Percentiles rank a stretch among this genome's conserved stretches.
Evolutionary conservation across 2,329 filamentous ascomycete species (phyloP).

Genomic region (Dactylellina cionopaga): DNA sequence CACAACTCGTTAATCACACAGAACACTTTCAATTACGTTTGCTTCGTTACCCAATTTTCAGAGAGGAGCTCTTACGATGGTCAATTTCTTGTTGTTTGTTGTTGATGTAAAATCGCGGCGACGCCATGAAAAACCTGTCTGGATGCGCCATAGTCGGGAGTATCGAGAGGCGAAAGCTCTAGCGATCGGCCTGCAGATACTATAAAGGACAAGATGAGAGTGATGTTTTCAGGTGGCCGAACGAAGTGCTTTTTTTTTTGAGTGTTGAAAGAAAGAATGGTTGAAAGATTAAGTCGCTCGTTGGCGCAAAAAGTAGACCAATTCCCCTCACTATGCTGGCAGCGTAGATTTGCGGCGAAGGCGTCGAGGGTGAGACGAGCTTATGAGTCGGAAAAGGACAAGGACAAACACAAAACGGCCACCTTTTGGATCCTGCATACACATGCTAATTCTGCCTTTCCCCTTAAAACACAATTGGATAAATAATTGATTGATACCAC

Average conservation of each 20-base stretch:
- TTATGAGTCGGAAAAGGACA: not conserved
- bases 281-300: not conserved
- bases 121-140: conserved; percentile 38
- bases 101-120: conserved; percentile 47
- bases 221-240: no score
- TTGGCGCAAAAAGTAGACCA: not conserved
- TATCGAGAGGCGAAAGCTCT: not conserved
- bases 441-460: no score
- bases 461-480: no score
- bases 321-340: no score
- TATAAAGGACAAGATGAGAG: no score
- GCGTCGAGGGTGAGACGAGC: not conserved
- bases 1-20: not conserved
- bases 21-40: not conserved
- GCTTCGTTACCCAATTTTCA: not conserved
- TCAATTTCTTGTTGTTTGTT: conserved; percentile 27
- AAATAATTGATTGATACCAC: no score
- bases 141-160: conserved; percentile 34
- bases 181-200: not conserved
- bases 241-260: no score
- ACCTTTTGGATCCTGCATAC: not conserved
- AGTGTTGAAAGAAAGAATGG: not conserved
- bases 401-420: not conserved
- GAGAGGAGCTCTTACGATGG: conserved; percentile 14
- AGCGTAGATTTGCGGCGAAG: no score